These are phyloP conservation scores for Ceriops decandra DNA, from an alignment of 345 rosid species.

Conservation along the genomic window DNA sequence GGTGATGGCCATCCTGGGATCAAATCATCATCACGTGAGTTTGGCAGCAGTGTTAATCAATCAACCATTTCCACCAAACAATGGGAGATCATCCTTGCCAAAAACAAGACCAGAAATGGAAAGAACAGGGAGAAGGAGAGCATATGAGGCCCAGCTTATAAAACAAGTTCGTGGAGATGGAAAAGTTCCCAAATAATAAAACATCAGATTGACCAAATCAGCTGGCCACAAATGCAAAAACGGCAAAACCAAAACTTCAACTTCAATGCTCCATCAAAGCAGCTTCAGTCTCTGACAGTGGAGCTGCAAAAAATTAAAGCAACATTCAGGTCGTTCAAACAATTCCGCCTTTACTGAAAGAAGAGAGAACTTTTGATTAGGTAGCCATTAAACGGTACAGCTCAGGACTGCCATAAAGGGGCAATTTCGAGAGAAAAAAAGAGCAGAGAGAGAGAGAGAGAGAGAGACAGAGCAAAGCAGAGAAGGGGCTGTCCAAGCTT, in stretches of 20 bases:
- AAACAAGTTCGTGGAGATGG: conserved; percentile 21
- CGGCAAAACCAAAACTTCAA: conserved; percentile 8
- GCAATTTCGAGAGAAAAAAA: too few relatives aligned
- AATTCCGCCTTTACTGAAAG: too few relatives aligned
- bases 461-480: too few relatives aligned
- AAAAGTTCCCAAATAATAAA: conserved; percentile 19
- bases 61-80: conserved; percentile 4
- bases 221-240: conserved; percentile 9
- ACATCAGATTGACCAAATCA: conserved; percentile 19
- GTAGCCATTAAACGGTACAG: too few relatives aligned
- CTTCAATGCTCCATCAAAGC: conserved; percentile 77
- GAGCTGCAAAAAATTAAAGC: conserved; percentile 52
- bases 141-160: conserved; percentile 22
- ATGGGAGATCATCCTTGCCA: conserved; percentile 2
- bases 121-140: conserved; percentile 8
- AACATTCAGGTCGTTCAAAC: background rate
- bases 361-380: too few relatives aligned
- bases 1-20: background rate
- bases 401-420: too few relatives aligned
- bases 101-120: conserved; percentile 13
- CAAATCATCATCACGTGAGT: conserved; percentile 14
- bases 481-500: too few relatives aligned
- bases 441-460: too few relatives aligned
- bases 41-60: conserved; percentile 11
- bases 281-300: conserved; percentile 72